phyloP scores from a whole-genome alignment of 208 protist genomes.

The Leishmania arabica region DNA sequence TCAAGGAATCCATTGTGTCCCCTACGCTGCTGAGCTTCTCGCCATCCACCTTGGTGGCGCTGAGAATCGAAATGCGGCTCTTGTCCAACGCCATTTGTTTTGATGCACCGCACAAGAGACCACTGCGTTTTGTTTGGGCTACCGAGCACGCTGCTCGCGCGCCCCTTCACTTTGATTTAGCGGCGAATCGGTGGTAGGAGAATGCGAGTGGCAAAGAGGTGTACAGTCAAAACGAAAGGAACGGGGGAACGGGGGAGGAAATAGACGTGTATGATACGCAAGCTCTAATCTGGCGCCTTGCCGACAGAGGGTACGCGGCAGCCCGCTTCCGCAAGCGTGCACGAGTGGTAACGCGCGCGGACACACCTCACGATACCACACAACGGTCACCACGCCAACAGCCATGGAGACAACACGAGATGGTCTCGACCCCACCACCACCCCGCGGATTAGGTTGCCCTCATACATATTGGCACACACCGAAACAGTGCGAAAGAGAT shows the following conservation, averaged over 20 bases:
- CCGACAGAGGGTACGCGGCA: neutral
- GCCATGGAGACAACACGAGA: neutral
- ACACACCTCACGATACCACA: neutral
- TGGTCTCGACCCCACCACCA: neutral
- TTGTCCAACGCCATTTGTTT: slow-evolving; percentile 52
- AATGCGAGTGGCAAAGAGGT: neutral
- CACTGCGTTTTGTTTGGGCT: neutral
- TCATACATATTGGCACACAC: neutral
- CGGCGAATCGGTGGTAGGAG: neutral
- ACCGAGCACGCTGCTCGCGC: neutral
- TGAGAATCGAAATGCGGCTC: slow-evolving; percentile 83
- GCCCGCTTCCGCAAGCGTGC: no score
- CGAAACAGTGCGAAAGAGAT: neutral
- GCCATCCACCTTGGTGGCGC: slow-evolving; percentile 67
- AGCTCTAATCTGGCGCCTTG: neutral
- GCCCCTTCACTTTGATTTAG: neutral
- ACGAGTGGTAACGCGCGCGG: neutral
- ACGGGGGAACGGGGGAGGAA: neutral
- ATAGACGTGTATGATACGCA: neutral
- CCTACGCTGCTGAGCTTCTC: slow-evolving; percentile 51
- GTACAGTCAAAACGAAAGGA: neutral
- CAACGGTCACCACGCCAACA: neutral
- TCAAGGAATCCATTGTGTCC: slow-evolving; percentile 34
- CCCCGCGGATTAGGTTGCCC: neutral
- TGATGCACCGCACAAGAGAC: neutral